phyloP scores from a whole-genome alignment of 2,329 filamentous ascomycete genomes.

The Botrytis tulipae region DNA sequence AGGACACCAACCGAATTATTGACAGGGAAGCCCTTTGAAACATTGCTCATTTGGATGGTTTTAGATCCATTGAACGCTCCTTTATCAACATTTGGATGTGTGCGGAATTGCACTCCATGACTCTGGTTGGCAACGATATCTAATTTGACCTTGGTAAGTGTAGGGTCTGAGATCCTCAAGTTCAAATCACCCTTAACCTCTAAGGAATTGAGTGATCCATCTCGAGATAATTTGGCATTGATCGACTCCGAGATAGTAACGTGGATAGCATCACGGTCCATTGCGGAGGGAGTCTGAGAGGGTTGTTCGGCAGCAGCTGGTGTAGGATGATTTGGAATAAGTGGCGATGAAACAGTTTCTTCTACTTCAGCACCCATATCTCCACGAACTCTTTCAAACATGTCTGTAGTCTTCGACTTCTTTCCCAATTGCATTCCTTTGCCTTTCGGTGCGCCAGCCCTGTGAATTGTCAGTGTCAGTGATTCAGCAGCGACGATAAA shows the following conservation, averaged over 20 bases:
- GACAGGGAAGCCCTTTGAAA: constrained; percentile 82
- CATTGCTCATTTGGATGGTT: constrained; percentile 86
- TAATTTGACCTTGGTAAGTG: constrained; percentile 89
- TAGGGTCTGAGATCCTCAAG: constrained; percentile 82
- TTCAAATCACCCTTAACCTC: constrained; percentile 90
- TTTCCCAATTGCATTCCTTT: constrained; percentile 99
- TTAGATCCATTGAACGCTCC: constrained; percentile 79
- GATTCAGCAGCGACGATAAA: constrained; percentile 32
- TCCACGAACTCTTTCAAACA: constrained; percentile 92
- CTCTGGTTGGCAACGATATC: constrained; percentile 72
- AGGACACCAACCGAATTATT: constrained; percentile 93
- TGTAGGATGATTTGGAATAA: constrained; percentile 56
- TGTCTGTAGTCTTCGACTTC: constrained; percentile 96
- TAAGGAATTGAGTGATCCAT: constrained; percentile 82
- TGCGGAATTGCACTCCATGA: constrained; percentile 86
- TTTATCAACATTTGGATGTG: constrained; percentile 95
- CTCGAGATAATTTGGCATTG: constrained; percentile 80
- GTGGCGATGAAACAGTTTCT: constrained; percentile 59
- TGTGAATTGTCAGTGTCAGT: constrained; percentile 34
- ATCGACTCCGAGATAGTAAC: constrained; percentile 88
- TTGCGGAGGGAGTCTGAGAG: constrained; percentile 57
- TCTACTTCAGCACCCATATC: constrained; percentile 87
- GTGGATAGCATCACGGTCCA: constrained; percentile 82
- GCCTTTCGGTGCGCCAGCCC: constrained; percentile 69
- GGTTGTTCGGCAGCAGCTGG: constrained; percentile 52